These are phyloP conservation scores for Tephrocybe rancida DNA, from an alignment of 768 basidiomycete genomes.

Conservation along the genomic window DNA sequence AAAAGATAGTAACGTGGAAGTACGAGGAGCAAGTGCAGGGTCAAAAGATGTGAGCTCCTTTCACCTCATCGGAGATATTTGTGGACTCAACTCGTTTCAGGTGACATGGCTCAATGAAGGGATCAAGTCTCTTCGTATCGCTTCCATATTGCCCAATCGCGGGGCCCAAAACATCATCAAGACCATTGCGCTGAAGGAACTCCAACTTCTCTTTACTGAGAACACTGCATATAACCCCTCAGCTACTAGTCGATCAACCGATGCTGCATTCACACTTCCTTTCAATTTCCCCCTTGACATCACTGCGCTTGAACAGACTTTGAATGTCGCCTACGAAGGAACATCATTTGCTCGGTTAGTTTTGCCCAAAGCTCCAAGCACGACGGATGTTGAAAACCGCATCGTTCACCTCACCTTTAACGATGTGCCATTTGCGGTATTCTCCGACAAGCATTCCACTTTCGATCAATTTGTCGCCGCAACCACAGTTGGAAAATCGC, in stretches of 20 bases:
- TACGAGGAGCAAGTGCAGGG: constrained; percentile 62
- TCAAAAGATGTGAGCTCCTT: constrained; percentile 48
- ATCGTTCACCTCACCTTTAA: constrained; percentile 63
- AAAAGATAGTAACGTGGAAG: constrained; percentile 57
- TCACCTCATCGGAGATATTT: constrained; percentile 6
- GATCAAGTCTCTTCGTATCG: constrained; percentile 62
- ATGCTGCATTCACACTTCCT: constrained; percentile 66
- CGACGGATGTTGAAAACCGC: constrained; percentile 63
- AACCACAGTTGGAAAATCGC: constrained; percentile 49
- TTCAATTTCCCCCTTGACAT: constrained; percentile 75
- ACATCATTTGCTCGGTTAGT: constrained; percentile 60
- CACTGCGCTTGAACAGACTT: constrained; percentile 58
- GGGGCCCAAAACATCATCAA: constrained; percentile 66
- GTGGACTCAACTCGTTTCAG: constrained; percentile 27
- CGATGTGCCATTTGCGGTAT: constrained; percentile 61
- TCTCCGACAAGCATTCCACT: constrained; percentile 44
- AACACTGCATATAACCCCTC: constrained; percentile 58
- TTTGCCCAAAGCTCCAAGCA: constrained; percentile 57
- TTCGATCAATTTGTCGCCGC: constrained; percentile 66
- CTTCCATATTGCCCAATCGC: constrained; percentile 62
- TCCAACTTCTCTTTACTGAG: constrained; percentile 60
- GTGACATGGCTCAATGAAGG: constrained; percentile 75
- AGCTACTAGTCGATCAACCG: constrained; percentile 60
- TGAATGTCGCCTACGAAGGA: constrained; percentile 53
- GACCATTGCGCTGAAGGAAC: constrained; percentile 59